These are phyloP conservation scores for Pleurotus tuber-regium DNA, from an alignment of 768 basidiomycete species.

Conservation along the genomic window DNA sequence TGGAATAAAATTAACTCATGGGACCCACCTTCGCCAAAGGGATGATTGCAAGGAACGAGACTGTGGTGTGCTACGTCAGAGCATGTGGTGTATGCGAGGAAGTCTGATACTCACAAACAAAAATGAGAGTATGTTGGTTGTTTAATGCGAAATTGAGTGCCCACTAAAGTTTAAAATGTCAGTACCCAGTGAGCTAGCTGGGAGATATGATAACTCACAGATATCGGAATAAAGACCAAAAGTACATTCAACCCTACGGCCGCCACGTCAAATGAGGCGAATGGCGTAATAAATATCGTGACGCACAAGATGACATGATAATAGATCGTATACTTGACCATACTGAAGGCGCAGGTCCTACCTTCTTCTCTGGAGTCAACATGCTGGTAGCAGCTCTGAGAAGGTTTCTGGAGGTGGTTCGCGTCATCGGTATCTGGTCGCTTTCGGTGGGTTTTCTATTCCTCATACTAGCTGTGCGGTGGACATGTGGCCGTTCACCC, in stretches of 20 bases:
- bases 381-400: slow-evolving; percentile 20
- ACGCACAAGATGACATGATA: slow-evolving; percentile 47
- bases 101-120: slow-evolving; percentile 56
- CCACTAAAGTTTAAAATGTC: slow-evolving; percentile 48
- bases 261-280: too few relatives aligned
- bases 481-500: not conserved
- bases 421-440: not conserved
- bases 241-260: slow-evolving; percentile 66
- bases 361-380: slow-evolving; percentile 33
- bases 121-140: slow-evolving; percentile 58
- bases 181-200: slow-evolving; percentile 6
- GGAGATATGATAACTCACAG: slow-evolving; percentile 36
- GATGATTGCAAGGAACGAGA: slow-evolving; percentile 79
- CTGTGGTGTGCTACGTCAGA: slow-evolving; percentile 29
- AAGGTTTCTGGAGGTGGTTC: not conserved
- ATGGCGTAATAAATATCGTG: too few relatives aligned
- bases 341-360: slow-evolving; percentile 45
- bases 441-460: not conserved
- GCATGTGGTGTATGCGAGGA: not conserved
- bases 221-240: slow-evolving; percentile 68
- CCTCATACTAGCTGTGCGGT: not conserved
- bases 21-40: slow-evolving; percentile 71
- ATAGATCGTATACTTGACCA: slow-evolving; percentile 51
- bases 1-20: not conserved
- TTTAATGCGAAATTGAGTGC: slow-evolving; percentile 58